Percentiles rank a stretch among this genome's conserved stretches.
Evolutionary conservation across 2,329 filamentous ascomycete genomes (phyloP).

Genomic region (Aspergillus felis): DNA sequence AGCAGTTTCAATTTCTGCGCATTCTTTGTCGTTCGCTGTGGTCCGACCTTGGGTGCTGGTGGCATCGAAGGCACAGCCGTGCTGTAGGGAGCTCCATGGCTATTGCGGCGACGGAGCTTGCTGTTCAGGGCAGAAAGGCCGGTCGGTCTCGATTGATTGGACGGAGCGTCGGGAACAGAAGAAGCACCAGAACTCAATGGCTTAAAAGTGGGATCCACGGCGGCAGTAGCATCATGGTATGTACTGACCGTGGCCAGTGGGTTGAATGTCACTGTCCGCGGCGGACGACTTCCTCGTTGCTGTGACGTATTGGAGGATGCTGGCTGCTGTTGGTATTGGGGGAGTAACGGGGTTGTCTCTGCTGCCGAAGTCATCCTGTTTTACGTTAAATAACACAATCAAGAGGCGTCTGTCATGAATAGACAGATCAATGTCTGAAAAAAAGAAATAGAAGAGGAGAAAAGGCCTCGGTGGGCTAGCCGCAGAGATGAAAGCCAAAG

Average conservation of each 20-base stretch:
- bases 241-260: conserved; percentile 44
- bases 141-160: conserved; percentile 43
- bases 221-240: conserved; percentile 36
- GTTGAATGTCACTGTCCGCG: conserved; percentile 47
- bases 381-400: conserved; percentile 4
- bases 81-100: conserved; percentile 60
- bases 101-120: conserved; percentile 82
- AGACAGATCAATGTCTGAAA: conserved; percentile 6
- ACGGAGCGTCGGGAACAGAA: conserved; percentile 29
- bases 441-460: conserved; percentile 5
- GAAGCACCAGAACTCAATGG: conserved; percentile 39
- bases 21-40: conserved; percentile 90
- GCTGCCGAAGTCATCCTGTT: conserved; percentile 33
- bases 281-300: conserved; percentile 32
- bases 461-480: background rate
- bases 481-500: background rate
- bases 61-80: conserved; percentile 38
- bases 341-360: conserved; percentile 42
- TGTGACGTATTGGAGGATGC: conserved; percentile 36
- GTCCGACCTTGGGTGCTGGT: conserved; percentile 72
- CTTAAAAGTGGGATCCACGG: conserved; percentile 39
- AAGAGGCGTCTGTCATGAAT: conserved; percentile 15
- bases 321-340: conserved; percentile 27
- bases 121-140: conserved; percentile 79
- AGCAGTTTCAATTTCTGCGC: conserved; percentile 97